A percentile compares a stretch with the other conserved stretches of the same genome.
Evolutionary conservation across 805 yeast species (phyloP).

Genomic region (Wickerhamomyces tratensis): DNA sequence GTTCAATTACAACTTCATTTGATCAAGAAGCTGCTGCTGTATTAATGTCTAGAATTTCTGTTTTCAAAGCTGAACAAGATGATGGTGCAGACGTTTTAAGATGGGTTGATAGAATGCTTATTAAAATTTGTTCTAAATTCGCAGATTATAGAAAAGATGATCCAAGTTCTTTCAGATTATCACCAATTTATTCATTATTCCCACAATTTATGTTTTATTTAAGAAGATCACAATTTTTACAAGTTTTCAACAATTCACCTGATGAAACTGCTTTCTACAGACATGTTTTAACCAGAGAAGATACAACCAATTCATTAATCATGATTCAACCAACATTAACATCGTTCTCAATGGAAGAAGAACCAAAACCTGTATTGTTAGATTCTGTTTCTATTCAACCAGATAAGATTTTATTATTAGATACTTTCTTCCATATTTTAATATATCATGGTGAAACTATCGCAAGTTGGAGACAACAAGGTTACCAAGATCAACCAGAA

Average conservation of each 20-base stretch:
- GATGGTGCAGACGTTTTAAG: slow-evolving; percentile 89
- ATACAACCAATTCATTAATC: slow-evolving; percentile 82
- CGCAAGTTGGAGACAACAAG: slow-evolving; percentile 93
- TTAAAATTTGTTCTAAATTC: slow-evolving; percentile 83
- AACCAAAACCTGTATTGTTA: slow-evolving; percentile 83
- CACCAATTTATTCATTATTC: slow-evolving; percentile 75
- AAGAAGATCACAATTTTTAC: slow-evolving; percentile 92
- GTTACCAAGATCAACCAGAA: slow-evolving; percentile 86
- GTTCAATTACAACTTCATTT: slow-evolving; percentile 56
- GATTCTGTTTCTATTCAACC: slow-evolving; percentile 91
- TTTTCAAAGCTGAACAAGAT: slow-evolving; percentile 71
- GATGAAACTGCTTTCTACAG: slow-evolving; percentile 98
- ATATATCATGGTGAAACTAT: slow-evolving; percentile 93
- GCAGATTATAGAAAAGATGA: slow-evolving; percentile 91
- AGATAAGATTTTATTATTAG: slow-evolving; percentile 78
- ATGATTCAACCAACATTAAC: slow-evolving; percentile 98
- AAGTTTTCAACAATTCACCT: slow-evolving; percentile 95
- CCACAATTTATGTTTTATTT: slow-evolving; percentile 95
- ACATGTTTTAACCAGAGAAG: slow-evolving; percentile 85
- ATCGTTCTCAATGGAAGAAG: slow-evolving; percentile 73
- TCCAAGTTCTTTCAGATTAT: slow-evolving; percentile 69
- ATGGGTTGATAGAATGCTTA: slow-evolving; percentile 91
- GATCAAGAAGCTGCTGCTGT: slow-evolving; percentile 99
- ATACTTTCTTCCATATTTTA: slow-evolving; percentile 93
- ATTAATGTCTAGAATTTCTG: slow-evolving; percentile 83